phyloP scores from a whole-genome alignment of 1,284 basidiomycete species.

The Apiotrichum laibachii region DNA sequence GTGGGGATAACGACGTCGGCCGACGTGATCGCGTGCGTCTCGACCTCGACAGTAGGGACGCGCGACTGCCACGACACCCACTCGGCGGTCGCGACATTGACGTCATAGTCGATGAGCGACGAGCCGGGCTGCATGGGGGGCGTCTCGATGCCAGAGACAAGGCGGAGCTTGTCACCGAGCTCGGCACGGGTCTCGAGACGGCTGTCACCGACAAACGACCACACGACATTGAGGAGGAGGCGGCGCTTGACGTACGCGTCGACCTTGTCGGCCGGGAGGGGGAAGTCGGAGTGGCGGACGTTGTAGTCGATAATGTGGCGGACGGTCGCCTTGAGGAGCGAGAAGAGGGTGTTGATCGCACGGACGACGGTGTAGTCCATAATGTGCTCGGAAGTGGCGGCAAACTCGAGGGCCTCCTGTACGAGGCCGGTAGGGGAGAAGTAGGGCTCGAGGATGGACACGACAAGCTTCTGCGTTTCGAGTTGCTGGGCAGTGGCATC shows the following conservation, averaged over 20 bases:
- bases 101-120: constrained; percentile 94
- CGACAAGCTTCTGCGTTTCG: constrained; percentile 75
- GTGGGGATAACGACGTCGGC: constrained; percentile 97
- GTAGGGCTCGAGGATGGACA: constrained; percentile 71
- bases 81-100: constrained; percentile 78
- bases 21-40: constrained; percentile 90
- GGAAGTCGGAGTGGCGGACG: constrained; percentile 90
- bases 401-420: constrained; percentile 71
- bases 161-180: constrained; percentile 83
- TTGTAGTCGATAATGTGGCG: constrained; percentile 96
- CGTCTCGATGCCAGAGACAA: constrained; percentile 84
- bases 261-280: constrained; percentile 74
- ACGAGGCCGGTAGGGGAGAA: constrained; percentile 82
- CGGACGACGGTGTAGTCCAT: constrained; percentile 97
- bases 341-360: constrained; percentile 93
- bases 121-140: constrained; percentile 70
- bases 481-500: constrained; percentile 55
- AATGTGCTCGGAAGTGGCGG: constrained; percentile 84
- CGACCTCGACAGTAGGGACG: constrained; percentile 94
- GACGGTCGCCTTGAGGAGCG: constrained; percentile 91
- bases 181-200: constrained; percentile 83
- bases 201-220: constrained; percentile 97
- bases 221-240: constrained; percentile 88
- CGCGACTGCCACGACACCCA: constrained; percentile 90
- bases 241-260: constrained; percentile 89